Conservation (phyloP, 2,329 filamentous ascomycete genomes). For the Aspergillus sp. region DNA sequence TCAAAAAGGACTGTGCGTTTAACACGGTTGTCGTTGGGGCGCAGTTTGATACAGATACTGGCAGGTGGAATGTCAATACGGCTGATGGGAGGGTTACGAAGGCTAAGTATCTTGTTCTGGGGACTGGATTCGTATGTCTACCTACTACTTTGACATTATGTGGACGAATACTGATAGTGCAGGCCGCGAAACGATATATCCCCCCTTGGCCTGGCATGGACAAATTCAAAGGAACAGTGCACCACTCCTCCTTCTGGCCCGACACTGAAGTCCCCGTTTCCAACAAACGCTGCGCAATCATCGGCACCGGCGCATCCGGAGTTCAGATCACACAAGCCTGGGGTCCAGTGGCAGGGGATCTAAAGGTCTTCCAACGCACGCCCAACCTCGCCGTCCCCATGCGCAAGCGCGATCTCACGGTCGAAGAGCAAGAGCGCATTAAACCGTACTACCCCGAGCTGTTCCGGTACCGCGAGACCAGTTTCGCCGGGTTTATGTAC, state of each 20-base stretch:
- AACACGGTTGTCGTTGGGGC: slow-evolving; percentile 45
- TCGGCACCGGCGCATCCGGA: slow-evolving; percentile 45
- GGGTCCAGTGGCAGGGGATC: slow-evolving; percentile 10
- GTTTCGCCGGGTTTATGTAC: slow-evolving; percentile 17
- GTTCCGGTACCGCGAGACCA: slow-evolving; percentile 14
- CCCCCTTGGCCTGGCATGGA: slow-evolving; percentile 40
- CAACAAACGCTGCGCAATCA: slow-evolving; percentile 41
- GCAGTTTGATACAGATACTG: slow-evolving; percentile 36
- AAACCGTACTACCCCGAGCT: slow-evolving; percentile 15
- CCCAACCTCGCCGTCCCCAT: slow-evolving; percentile 28
- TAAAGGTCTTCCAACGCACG: slow-evolving; percentile 26
- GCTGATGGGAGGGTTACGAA: slow-evolving; percentile 42
- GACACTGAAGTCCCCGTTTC: slow-evolving; percentile 23
- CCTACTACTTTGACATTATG: too few species aligned
- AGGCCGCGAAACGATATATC: slow-evolving; percentile 43
- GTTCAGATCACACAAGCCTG: slow-evolving; percentile 36
- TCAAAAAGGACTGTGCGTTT: slow-evolving; percentile 49
- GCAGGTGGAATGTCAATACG: slow-evolving; percentile 47
- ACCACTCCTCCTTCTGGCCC: slow-evolving; percentile 55
- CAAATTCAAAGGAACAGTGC: slow-evolving; percentile 51
- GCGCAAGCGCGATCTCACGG: slow-evolving; percentile 18
- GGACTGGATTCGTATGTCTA: slow-evolving; percentile 35
- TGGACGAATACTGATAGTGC: too few species aligned
- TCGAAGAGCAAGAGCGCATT: slow-evolving; percentile 16
- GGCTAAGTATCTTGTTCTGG: slow-evolving; percentile 46